Percentiles rank a stretch among this genome's conserved stretches.
These are phyloP conservation scores for Peltaster fructicola DNA, from an alignment of 2,329 filamentous ascomycete genomes.

Conservation along the genomic window DNA sequence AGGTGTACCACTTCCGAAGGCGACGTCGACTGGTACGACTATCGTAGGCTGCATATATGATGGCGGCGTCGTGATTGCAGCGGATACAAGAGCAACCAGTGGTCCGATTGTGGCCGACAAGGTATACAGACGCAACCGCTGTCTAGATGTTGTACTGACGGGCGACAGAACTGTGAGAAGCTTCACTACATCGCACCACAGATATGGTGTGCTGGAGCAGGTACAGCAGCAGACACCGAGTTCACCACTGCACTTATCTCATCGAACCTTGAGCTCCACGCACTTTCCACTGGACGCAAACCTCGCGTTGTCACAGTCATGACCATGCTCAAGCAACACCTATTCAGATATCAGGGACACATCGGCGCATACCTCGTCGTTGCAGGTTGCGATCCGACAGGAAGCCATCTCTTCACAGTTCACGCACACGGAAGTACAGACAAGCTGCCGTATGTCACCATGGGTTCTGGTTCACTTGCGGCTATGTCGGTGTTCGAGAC, in stretches of 20 bases:
- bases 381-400: conserved; percentile 89
- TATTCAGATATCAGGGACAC: conserved; percentile 95
- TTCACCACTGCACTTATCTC: conserved; percentile 98
- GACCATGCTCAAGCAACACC: conserved; percentile 98
- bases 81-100: conserved; percentile 92
- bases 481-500: conserved; percentile 98
- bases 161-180: conserved; percentile 78
- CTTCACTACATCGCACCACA: conserved; percentile 96
- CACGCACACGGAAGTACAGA: conserved; percentile 97
- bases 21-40: conserved; percentile 94
- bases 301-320: conserved; percentile 97
- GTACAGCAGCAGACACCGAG: conserved; percentile 94
- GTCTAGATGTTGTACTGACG: conserved; percentile 3
- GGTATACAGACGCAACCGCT: conserved; percentile 24
- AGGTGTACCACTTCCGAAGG: conserved; percentile 89
- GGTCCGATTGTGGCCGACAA: conserved; percentile 99
- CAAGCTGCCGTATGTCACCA: conserved; percentile 97
- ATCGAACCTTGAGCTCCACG: conserved; percentile 93
- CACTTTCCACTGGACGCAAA: conserved; percentile 87
- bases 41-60: conserved; percentile 96
- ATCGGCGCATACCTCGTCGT: conserved; percentile 97
- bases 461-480: conserved; percentile 89
- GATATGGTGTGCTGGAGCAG: conserved; percentile 97
- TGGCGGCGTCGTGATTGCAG: conserved; percentile 93
- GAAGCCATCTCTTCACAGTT: conserved; percentile 88